Evolutionary conservation across 805 yeast species (phyloP), one percentile per base, ranked within the genome.

Genomic region (Myxozyma sirexii): DNA sequence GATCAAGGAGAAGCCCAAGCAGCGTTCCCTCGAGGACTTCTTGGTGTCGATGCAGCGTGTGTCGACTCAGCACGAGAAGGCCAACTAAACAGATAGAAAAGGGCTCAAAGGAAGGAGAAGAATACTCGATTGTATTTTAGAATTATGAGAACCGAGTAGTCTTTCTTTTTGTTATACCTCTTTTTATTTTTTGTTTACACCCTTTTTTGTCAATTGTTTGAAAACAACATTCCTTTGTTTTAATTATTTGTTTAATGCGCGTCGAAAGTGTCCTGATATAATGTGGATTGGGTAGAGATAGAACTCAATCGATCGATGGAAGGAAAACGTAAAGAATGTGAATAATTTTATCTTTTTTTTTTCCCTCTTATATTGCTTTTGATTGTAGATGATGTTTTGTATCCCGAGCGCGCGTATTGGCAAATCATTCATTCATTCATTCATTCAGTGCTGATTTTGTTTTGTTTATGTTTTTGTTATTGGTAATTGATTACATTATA

Each of bases 61-160:
- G 49, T 82, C 86, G 60, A 82, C 85, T 71, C 85, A 82, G 75
- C 86, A 82, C 76, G 86, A 82, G 76, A 82, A 82, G 79, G 79
- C 83, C 38, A 65, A 68, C 46, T 72, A 69, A 48, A 24, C 5
- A 10, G 35, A 15, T 10, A 23, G 45, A 19, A 19, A 19, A 1
- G 45, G 7, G 5, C 3, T 8, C 8, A 21, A 46, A 17, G n/a
- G 23, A 24, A 10, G 12, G 27, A 19, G 24, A 33, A 38, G n/a
- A 10, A 27, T 47, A 19, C 33, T 45, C 19, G 35, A 27, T 45
- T 45, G n/a, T 38, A n/a, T 15, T 15, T 38, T 38, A 38, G 42
- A 38, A 7, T 13, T 8, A 15, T 38, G 19, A n/a, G 7, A 10
- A n/a, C 8, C 42, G 42, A n/a, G 42, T 38, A 13, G 21, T 38